Evolutionary conservation across 805 yeast species (phyloP), one percentile per base, ranked within the genome.

Genomic region (Priceomyces haplophilus): DNA sequence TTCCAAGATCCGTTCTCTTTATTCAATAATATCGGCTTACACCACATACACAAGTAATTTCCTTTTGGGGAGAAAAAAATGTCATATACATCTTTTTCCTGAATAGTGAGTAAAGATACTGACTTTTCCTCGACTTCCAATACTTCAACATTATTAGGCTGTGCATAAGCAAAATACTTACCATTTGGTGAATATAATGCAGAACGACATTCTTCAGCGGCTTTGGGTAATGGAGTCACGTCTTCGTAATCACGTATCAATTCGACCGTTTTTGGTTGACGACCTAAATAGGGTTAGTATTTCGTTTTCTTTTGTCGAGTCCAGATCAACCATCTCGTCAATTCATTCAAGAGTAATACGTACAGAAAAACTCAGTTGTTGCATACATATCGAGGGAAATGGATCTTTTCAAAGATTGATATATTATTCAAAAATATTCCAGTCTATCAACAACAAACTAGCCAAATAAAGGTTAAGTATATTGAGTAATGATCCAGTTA

Each of bases 11-110:
- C 90, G 40, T 80, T 72, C 46, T 80, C 88, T 53, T 78, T 81
- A 53, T 79, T 72, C 46, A 67, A 46, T 53, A 83, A 78, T 38
- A 78, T 67, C 3, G 97, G 95, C 57, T 88, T 87, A 52, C 88
- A 88, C 97, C 97, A 93, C 30, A 95, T 80, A 49, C 87, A 79
- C 49, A 93, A 64, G 58, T 73, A 90, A 36, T 80, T 79, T 12
- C 97, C 98, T 37, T 78, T 72, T 7, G 97, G 96, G n/a, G 96
- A 87, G 62, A 93, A 89, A 47, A 80, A 79, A 54, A 93, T 60
- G 59, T 93, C 97, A 55, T 83, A 81, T 13, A 83, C 86, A 49
- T 88, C 95, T 24, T 70, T 58, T 38, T 82, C 66, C 29, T 76
- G 80, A 39, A 88, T 63, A 35, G 63, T 68, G 42, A 73, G 67